Evolutionary conservation across 108 stramenopile genomes (phyloP).

Genomic region (Pseudonitzschia multiseries): DNA sequence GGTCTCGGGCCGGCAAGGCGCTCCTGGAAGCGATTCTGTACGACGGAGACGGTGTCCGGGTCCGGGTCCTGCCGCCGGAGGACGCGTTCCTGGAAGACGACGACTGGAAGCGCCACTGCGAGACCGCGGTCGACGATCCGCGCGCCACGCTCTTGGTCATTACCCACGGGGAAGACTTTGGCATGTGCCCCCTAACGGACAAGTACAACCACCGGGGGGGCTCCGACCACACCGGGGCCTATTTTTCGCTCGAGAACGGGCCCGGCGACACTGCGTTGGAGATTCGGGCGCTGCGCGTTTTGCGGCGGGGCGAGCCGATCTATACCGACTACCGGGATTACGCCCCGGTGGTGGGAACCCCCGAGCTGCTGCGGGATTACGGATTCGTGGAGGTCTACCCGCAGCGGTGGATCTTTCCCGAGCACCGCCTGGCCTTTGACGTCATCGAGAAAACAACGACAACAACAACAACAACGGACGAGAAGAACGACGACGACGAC

Average conservation of each 20-base stretch:
- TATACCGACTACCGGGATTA: conserved; percentile 21
- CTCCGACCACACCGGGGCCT: conserved; percentile 7
- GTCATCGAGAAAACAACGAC: neutral
- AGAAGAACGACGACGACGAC: no score
- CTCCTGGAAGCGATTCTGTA: neutral
- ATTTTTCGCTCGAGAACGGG: conserved; percentile 3
- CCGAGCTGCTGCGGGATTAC: conserved; percentile 47
- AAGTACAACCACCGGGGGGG: conserved; percentile 13
- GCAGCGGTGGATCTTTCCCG: conserved; percentile 47
- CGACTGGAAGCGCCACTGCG: conserved; percentile 16
- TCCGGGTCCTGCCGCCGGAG: conserved; percentile 6
- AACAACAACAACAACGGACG: no score
- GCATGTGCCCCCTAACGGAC: conserved; percentile 20
- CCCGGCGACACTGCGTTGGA: conserved; percentile 2
- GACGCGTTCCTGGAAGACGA: neutral
- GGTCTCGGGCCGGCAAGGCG: conserved; percentile 8
- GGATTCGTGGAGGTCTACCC: conserved; percentile 69
- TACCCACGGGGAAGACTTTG: conserved; percentile 25
- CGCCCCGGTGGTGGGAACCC: conserved; percentile 16
- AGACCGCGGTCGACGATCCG: neutral
- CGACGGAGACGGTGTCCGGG: neutral
- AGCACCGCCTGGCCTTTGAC: neutral
- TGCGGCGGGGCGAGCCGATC: conserved; percentile 8
- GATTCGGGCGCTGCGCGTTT: conserved; percentile 12
- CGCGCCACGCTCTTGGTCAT: conserved; percentile 12